Evolutionary conservation across 2,329 filamentous ascomycete genomes (phyloP).

Genomic region (Colletotrichum phormii): DNA sequence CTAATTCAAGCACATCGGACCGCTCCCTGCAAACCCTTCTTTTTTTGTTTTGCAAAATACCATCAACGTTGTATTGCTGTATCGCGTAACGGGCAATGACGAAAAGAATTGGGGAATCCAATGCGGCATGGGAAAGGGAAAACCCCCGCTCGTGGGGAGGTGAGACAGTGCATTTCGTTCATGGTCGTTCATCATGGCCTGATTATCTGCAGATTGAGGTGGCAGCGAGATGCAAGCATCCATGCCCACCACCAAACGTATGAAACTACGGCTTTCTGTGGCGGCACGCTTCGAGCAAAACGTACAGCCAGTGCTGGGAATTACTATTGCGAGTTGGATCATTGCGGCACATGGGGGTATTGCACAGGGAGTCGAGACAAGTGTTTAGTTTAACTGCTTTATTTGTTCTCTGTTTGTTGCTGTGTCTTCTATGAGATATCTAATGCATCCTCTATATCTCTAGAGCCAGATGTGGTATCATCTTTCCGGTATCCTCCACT

Average conservation of each 20-base stretch:
- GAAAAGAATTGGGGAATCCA: not conserved
- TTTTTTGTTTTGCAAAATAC: not conserved
- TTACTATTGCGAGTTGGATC: not conserved
- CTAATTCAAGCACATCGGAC: not conserved
- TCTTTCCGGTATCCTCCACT: not conserved
- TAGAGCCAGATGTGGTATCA: conserved; percentile 24
- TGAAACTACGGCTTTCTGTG: not conserved
- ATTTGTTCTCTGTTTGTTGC: conserved; percentile 10
- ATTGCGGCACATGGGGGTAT: not conserved
- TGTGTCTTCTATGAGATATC: conserved; percentile 13
- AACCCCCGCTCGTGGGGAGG: conserved; percentile 27
- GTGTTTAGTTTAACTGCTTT: conserved; percentile 5
- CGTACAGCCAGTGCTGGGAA: not conserved
- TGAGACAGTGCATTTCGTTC: conserved; percentile 25
- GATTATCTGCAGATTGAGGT: conserved; percentile 35
- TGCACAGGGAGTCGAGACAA: not conserved
- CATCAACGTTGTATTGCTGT: not conserved
- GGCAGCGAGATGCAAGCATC: conserved; percentile 24
- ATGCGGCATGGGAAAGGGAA: not conserved
- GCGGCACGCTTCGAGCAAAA: not conserved
- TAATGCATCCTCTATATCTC: conserved; percentile 26
- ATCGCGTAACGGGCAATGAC: not conserved
- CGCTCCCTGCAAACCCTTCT: not conserved
- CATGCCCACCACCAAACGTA: not conserved
- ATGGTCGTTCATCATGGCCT: conserved; percentile 24